phyloP scores from a whole-genome alignment of 2,329 filamentous ascomycete species.

The Cadophora sp. region DNA sequence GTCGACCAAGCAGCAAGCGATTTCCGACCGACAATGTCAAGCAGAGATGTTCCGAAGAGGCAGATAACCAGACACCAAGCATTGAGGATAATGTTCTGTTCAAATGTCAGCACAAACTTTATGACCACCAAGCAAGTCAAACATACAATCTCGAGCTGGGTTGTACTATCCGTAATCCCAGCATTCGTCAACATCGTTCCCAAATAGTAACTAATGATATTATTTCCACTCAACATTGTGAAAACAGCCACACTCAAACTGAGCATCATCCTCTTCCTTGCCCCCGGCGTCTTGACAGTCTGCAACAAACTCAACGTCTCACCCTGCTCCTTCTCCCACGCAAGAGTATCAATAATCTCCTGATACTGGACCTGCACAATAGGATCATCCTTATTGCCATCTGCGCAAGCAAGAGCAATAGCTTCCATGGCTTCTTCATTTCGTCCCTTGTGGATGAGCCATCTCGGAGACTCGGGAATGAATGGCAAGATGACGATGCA shows the following conservation, averaged over 20 bases:
- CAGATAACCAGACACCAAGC: background rate
- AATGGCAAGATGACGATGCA: background rate
- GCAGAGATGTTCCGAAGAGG: background rate
- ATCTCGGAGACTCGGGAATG: background rate
- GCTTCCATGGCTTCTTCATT: background rate
- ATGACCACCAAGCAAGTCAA: too few relatives aligned
- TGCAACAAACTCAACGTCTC: constrained; percentile 46
- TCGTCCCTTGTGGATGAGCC: background rate
- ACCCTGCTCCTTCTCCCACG: constrained; percentile 52
- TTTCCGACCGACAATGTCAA: background rate
- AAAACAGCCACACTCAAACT: constrained; percentile 30
- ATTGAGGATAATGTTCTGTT: background rate
- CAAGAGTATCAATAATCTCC: constrained; percentile 47
- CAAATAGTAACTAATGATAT: background rate
- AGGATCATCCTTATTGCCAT: background rate
- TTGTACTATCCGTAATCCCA: background rate
- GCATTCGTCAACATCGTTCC: background rate
- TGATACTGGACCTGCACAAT: background rate
- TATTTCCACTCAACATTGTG: background rate
- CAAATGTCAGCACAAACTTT: background rate
- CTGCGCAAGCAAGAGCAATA: background rate
- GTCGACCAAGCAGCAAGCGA: background rate
- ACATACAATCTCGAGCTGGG: background rate
- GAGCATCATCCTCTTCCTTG: constrained; percentile 57
- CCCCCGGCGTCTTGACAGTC: constrained; percentile 55